Evolutionary conservation across 371 early-diverging fungal species (phyloP).

Genomic region (Rhizomucor miehei): DNA sequence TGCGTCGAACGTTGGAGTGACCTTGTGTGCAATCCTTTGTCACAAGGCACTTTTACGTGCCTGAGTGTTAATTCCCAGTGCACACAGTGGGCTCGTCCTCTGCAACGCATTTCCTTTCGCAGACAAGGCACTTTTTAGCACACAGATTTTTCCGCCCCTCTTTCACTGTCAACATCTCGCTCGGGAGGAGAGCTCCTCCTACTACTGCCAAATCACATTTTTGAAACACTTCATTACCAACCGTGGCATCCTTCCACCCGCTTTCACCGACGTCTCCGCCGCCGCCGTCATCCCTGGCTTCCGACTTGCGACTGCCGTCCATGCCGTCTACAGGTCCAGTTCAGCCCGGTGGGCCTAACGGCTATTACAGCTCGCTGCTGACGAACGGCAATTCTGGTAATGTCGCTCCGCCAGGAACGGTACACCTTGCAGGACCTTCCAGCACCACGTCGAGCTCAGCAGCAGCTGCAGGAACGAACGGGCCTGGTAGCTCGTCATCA

Average conservation of each 20-base stretch:
- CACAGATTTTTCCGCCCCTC: too few species aligned
- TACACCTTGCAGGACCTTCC: not conserved
- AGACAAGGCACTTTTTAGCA: too few species aligned
- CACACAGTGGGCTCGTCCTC: too few species aligned
- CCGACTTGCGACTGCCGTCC: slow-evolving; percentile 2
- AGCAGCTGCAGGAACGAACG: slow-evolving; percentile 1
- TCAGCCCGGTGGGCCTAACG: slow-evolving; percentile 3
- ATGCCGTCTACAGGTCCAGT: slow-evolving; percentile 4
- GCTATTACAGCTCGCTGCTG: slow-evolving; percentile 8
- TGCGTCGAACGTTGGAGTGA: too few species aligned
- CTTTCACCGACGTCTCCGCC: slow-evolving; percentile 5
- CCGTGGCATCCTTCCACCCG: slow-evolving; percentile 8
- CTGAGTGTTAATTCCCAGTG: too few species aligned
- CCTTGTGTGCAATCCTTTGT: too few species aligned
- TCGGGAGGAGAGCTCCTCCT: too few species aligned
- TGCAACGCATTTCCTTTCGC: too few species aligned
- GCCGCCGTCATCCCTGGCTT: slow-evolving; percentile 1
- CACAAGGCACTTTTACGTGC: too few species aligned
- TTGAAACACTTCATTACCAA: not conserved
- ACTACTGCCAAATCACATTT: too few species aligned
- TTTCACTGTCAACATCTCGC: too few species aligned
- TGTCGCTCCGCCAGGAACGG: slow-evolving; percentile 1
- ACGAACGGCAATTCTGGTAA: not conserved
- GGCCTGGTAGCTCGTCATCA: slow-evolving; percentile 3
- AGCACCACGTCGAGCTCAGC: not conserved